Conservation (phyloP, 2,329 filamentous ascomycete genomes). For the Xylariales sp. region DNA sequence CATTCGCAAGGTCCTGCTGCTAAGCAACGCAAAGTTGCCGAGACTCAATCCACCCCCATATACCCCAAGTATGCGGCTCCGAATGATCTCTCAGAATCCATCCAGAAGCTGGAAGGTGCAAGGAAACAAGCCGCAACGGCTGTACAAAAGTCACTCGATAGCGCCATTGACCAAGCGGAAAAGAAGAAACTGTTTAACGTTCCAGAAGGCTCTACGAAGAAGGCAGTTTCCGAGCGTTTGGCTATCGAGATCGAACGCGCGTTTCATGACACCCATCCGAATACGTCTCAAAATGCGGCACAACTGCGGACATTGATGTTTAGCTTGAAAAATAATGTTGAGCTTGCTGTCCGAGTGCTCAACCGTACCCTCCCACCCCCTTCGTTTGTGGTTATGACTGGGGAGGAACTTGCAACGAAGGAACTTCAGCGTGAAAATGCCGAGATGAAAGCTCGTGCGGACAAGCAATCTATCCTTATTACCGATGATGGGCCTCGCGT, state of each 20-base stretch:
- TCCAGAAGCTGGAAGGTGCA: slow-evolving; percentile 67
- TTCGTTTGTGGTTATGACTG: slow-evolving; percentile 87
- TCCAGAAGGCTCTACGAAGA: slow-evolving; percentile 71
- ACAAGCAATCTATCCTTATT: slow-evolving; percentile 87
- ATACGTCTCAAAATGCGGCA: slow-evolving; percentile 63
- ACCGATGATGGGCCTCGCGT: slow-evolving; percentile 81
- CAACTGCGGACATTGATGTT: slow-evolving; percentile 82
- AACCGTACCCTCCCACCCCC: slow-evolving; percentile 76
- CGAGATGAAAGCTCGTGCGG: slow-evolving; percentile 79
- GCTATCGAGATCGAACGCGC: slow-evolving; percentile 84
- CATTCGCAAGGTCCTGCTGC: slow-evolving; percentile 63
- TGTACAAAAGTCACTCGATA: slow-evolving; percentile 75
- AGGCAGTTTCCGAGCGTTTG: slow-evolving; percentile 74
- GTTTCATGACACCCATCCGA: slow-evolving; percentile 66
- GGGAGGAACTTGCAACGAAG: slow-evolving; percentile 90
- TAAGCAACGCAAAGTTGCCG: slow-evolving; percentile 67
- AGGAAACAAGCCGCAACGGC: slow-evolving; percentile 77
- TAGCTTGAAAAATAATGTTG: slow-evolving; percentile 89
- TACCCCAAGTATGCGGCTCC: slow-evolving; percentile 61
- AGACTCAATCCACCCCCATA: slow-evolving; percentile 56
- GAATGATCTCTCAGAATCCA: slow-evolving; percentile 61
- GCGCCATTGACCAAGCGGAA: slow-evolving; percentile 73
- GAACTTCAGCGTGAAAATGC: slow-evolving; percentile 84
- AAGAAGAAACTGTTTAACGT: slow-evolving; percentile 73
- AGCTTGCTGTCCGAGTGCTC: slow-evolving; percentile 81